Percentiles rank a stretch among this genome's conserved stretches.
Evolutionary conservation across 768 basidiomycete genomes (phyloP).

Genomic region (Neoboletus brunneissimus): DNA sequence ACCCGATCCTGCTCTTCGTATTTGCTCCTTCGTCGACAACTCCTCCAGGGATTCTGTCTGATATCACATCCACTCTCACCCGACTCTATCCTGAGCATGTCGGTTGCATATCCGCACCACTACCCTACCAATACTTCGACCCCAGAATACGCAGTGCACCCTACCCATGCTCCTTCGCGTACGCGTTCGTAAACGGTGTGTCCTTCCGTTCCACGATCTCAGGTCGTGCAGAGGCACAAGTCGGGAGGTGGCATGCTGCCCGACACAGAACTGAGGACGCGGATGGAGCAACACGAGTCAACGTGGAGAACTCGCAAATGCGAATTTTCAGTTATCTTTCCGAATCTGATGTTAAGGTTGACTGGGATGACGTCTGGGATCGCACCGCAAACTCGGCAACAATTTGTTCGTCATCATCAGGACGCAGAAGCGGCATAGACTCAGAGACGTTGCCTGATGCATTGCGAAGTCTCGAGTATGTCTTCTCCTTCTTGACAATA

Average conservation of each 20-base stretch:
- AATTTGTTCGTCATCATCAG: not conserved
- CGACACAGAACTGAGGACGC: slow-evolving; percentile 25
- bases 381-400: slow-evolving; percentile 13
- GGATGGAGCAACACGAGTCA: not conserved
- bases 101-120: slow-evolving; percentile 62
- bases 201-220: slow-evolving; percentile 64
- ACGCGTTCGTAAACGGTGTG: slow-evolving; percentile 41
- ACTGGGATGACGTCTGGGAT: slow-evolving; percentile 57
- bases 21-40: slow-evolving; percentile 27
- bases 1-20: slow-evolving; percentile 21
- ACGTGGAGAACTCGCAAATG: not conserved
- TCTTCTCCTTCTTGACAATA: not conserved
- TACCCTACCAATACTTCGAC: slow-evolving; percentile 27
- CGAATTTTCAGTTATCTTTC: slow-evolving; percentile 2
- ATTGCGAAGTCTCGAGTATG: slow-evolving; percentile 35
- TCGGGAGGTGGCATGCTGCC: slow-evolving; percentile 70
- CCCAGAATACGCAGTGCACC: slow-evolving; percentile 14
- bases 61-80: slow-evolving; percentile 39
- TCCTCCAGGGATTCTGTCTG: slow-evolving; percentile 31
- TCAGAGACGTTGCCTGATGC: slow-evolving; percentile 34
- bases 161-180: slow-evolving; percentile 58
- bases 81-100: slow-evolving; percentile 42
- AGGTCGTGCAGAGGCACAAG: slow-evolving; percentile 56
- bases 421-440: not conserved
- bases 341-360: slow-evolving; percentile 18